Base-by-base conservation (phyloP, 2,329 filamentous ascomycete species). In the Fusarium sp. region DNA sequence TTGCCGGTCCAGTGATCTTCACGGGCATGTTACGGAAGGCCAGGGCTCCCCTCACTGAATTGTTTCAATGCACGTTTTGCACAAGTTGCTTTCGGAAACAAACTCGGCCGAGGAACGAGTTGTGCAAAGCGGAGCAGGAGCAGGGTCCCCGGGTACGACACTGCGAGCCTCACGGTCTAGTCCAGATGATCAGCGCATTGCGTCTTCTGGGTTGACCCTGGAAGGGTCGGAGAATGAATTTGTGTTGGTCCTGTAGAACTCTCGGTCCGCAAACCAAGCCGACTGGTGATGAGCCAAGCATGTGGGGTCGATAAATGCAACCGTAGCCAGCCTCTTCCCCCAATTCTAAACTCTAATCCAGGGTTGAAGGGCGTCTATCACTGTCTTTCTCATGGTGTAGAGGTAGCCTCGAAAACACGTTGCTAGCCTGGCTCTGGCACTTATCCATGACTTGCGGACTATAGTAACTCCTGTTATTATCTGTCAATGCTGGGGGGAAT, bases 311-410 rank as follows among this genome's bases (percentile, higher is more conserved):
- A 60, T 45, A 68, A 51, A 64, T 72, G 64, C 70, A 74, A 61
- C 66, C 64, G 55, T 57, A 31, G 58, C 71, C 70, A 75, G 54
- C 63, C 64, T 66, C 68, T 55, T 44, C 48, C 70, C 47, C 51
- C 35, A 54, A 68, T 73, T 36, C 69, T 60, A 75, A 75, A 74
- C 72, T 74, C 64, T 73, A 75, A 74, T 73, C 45, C 33, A 63
- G 57, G 54, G 45, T 62, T 62, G n/a, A 28, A 56, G 41, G 71
- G 59, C 24, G 69, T 47, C 56, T 49, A 65, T 65, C 63, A 56
- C 65, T 42, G 60, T 62, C 57, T 72, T 63, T 69, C 60, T 74
- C 44, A 31, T 72, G 59, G 55, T 38, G 71, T 48, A 69, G 59
- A 47, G 44, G 62, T 58, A 69, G 58, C 49, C 24, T 52, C 38